Evolutionary conservation across 2,329 filamentous ascomycete species (phyloP).

Genomic region (Epichloe baconii): DNA sequence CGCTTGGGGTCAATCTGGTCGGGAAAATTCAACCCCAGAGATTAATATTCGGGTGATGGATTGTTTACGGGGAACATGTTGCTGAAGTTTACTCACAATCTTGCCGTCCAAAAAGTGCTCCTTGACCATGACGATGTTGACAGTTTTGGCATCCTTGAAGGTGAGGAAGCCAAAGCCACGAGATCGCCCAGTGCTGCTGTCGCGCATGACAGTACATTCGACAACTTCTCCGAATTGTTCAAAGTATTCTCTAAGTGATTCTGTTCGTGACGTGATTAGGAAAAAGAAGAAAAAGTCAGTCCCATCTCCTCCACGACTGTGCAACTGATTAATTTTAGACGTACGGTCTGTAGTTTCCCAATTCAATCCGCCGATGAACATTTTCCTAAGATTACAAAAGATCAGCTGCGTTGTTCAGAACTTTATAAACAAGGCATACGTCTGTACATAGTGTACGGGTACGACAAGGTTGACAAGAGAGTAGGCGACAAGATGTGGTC

Average conservation of each 20-base stretch:
- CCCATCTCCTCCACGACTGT: neutral
- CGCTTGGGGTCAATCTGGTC: slow-evolving; percentile 93
- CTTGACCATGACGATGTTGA: slow-evolving; percentile 99
- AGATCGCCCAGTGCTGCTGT: slow-evolving; percentile 84
- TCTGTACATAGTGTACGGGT: neutral
- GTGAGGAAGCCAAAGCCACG: slow-evolving; percentile 95
- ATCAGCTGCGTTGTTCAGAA: neutral
- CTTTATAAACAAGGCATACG: neutral
- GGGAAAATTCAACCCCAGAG: neutral
- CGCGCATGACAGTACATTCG: slow-evolving; percentile 98
- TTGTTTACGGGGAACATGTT: neutral
- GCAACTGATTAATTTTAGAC: slow-evolving; percentile 20
- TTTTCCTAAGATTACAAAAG: slow-evolving; percentile 54
- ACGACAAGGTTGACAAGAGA: neutral
- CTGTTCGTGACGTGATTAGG: slow-evolving; percentile 31
- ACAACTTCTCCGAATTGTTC: slow-evolving; percentile 94
- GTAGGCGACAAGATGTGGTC: neutral
- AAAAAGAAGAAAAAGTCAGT: slow-evolving; percentile 6
- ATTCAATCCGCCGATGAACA: slow-evolving; percentile 98
- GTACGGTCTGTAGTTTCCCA: slow-evolving; percentile 98
- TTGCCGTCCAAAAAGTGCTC: slow-evolving; percentile 97
- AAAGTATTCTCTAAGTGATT: slow-evolving; percentile 94
- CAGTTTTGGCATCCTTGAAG: slow-evolving; percentile 93
- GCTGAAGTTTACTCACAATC: slow-evolving; percentile 52
- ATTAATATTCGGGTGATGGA: neutral